Percentiles rank a stretch among this genome's conserved stretches.
Evolutionary conservation across 345 rosid species (phyloP).

Genomic region (Physaria fendleri): DNA sequence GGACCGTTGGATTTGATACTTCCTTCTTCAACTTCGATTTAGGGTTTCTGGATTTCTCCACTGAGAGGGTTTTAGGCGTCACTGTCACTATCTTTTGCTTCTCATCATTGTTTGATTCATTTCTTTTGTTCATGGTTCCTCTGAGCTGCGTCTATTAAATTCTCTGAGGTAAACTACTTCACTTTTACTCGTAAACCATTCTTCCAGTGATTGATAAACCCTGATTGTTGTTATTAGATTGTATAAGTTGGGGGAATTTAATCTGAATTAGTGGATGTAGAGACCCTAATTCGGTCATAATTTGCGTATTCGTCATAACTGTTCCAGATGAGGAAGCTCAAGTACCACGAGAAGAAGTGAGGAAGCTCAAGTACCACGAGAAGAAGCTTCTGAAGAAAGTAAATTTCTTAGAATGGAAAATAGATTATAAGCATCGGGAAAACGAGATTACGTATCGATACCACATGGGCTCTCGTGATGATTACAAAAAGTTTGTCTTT

Average conservation of each 20-base stretch:
- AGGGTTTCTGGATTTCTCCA: constrained; percentile 4
- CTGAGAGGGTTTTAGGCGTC: constrained; percentile 5
- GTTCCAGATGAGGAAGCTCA: constrained; percentile 58
- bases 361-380: constrained; percentile 68
- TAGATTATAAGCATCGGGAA: constrained; percentile 77
- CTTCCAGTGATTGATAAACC: not conserved
- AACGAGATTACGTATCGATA: constrained; percentile 52
- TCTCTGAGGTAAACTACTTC: not conserved
- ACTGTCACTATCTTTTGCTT: not conserved
- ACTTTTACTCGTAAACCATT: not conserved
- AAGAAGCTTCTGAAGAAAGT: constrained; percentile 63
- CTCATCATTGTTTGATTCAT: not conserved
- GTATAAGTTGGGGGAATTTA: not conserved
- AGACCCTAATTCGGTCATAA: not conserved
- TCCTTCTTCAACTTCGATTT: not conserved
- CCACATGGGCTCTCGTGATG: constrained; percentile 73
- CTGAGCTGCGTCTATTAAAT: not conserved
- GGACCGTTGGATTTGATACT: not conserved
- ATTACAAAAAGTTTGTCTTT: constrained; percentile 71
- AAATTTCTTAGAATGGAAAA: constrained; percentile 76
- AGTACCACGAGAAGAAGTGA: constrained; percentile 73
- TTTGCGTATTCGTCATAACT: not conserved
- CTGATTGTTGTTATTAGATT: not conserved
- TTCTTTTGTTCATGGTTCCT: not conserved
- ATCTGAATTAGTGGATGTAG: not conserved